Conservation (phyloP, 2,329 filamentous ascomycete genomes). For the Colletotrichum cuscutae region DNA sequence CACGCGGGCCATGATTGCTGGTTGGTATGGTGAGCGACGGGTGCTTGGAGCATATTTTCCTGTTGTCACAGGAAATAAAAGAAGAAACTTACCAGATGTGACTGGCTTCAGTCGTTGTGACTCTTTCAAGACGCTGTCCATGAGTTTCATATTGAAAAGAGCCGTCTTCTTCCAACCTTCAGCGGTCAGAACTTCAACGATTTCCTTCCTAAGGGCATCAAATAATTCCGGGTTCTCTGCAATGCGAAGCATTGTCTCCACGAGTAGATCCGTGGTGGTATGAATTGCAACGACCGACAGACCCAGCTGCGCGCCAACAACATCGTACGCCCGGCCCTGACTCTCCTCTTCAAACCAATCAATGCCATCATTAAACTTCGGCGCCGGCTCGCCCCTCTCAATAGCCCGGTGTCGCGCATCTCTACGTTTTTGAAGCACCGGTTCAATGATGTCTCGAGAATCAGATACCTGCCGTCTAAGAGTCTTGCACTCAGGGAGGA, state of each 20-base stretch:
- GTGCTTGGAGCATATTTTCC: too few species aligned
- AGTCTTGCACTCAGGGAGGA: slow-evolving; percentile 13
- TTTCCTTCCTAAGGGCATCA: slow-evolving; percentile 44
- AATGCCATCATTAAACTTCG: slow-evolving; percentile 48
- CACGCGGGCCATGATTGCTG: slow-evolving; percentile 20
- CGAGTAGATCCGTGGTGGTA: slow-evolving; percentile 50
- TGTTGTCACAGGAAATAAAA: neutral
- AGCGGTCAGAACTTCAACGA: neutral
- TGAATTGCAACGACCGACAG: slow-evolving; percentile 71
- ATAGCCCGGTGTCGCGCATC: slow-evolving; percentile 40
- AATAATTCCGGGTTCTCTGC: slow-evolving; percentile 50
- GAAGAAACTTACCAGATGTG: neutral
- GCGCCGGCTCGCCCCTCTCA: neutral
- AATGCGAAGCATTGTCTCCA: slow-evolving; percentile 52
- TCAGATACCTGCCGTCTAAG: slow-evolving; percentile 49
- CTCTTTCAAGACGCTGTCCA: slow-evolving; percentile 56
- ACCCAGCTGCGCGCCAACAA: slow-evolving; percentile 76
- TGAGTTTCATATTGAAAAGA: slow-evolving; percentile 47
- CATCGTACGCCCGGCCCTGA: slow-evolving; percentile 71
- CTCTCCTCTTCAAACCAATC: slow-evolving; percentile 53
- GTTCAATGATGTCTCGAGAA: slow-evolving; percentile 47
- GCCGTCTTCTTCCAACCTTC: slow-evolving; percentile 46
- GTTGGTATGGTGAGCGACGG: neutral
- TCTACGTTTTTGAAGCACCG: slow-evolving; percentile 42
- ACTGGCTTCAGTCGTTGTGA: slow-evolving; percentile 40